Base-by-base conservation (phyloP, 208 protist species). In the Wallacemonas collosoma region DNA sequence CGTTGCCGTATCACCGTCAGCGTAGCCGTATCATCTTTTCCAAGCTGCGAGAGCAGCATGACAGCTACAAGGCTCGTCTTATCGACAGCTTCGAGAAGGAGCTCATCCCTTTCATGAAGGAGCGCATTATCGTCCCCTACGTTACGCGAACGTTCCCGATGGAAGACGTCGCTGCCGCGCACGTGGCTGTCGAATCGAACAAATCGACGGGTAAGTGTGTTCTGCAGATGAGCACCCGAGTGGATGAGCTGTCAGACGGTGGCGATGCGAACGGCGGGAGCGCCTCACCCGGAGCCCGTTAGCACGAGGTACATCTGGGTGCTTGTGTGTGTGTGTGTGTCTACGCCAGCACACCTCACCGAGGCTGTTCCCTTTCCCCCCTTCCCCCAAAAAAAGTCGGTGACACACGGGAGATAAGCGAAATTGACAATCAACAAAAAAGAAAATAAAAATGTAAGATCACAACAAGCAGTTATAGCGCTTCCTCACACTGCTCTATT, bases 151-250 rank as follows among this genome's bases (percentile, higher is more conserved):
- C 81, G 17, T 90, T 87, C 57, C n/a, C 80, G 14, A 36, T 95
- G 7, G 85, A 91, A 38, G 79, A 91, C 38, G 90, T 85, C 0
- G 78, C 77, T 1, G 48, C 60, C 8, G 90, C 86, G 12, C 85
- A 95, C 69, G 65, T 26, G n/a, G 66, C 78, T 40, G 45, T 95
- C 14, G 83, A 90, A 71, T 74, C 71, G 38, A 87, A 85, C 72
- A 68, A 75, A 17, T 75, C 70, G n/a, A 73, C 67, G 14, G 90
- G 90, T 12, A 95, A 95, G 75, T 63, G 91, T 36, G 77, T 95
- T 15, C 71, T 95, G 40, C 84, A 75, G 44, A 54, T 44, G 57
- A 60, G 45, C 6, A 44, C 43, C 3, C 50, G 51, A 7, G 3
- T 38, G n/a, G 50, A 69, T 6, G 50, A 47, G 40, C 7, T 5